A percentile compares a stretch with the other conserved stretches of the same genome.
Evolutionary conservation across 129 eudicot species (phyloP).

Genomic region (Saposhnikovia divaricata): DNA sequence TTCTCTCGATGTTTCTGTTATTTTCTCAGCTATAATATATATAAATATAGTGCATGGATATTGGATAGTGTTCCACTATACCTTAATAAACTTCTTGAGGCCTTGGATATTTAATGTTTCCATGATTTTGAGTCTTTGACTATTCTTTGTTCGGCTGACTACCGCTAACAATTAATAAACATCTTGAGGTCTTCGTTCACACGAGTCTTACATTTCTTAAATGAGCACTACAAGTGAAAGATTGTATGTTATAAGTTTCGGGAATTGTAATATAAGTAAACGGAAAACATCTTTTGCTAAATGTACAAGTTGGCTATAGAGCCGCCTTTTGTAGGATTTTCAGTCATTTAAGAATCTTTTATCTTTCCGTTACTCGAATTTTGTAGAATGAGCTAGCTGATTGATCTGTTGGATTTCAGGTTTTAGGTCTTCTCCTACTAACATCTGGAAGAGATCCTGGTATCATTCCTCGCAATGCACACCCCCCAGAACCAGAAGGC

Average conservation of each 20-base stretch:
- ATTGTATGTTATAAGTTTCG: background rate
- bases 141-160: too few species aligned
- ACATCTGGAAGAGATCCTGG: constrained; percentile 99
- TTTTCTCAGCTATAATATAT: too few species aligned
- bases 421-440: constrained; percentile 71
- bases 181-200: background rate
- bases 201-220: background rate
- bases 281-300: background rate
- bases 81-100: too few species aligned
- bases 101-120: too few species aligned
- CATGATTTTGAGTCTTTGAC: too few species aligned
- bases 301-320: background rate
- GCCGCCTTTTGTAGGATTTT: background rate
- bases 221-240: background rate
- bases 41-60: too few species aligned
- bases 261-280: background rate
- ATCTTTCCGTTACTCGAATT: background rate
- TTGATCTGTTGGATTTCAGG: constrained; percentile 38
- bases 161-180: too few species aligned
- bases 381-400: constrained; percentile 1
- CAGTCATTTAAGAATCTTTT: background rate
- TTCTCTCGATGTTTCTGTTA: too few species aligned
- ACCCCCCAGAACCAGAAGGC: constrained; percentile 99
- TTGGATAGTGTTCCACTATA: too few species aligned
- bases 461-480: constrained; percentile 94